phyloP scores from a whole-genome alignment of 1,284 basidiomycete species.

The Ceraceosorus bombacis region DNA sequence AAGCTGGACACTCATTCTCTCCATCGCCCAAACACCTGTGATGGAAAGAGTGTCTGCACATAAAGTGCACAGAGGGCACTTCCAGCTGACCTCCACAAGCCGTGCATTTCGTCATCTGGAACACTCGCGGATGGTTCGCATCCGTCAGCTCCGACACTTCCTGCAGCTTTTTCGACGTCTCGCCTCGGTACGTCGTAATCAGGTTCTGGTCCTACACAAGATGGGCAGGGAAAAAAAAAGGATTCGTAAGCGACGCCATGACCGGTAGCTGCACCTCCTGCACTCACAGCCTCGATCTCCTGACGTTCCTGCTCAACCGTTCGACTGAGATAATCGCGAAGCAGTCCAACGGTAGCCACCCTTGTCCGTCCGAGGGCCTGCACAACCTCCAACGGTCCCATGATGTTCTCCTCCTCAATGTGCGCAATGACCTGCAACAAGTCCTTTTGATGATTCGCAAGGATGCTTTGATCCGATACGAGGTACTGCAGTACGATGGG shows the following conservation, averaged over 20 bases:
- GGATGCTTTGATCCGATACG: conserved; percentile 60
- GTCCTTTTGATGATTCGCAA: conserved; percentile 65
- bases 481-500: conserved; percentile 82
- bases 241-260: conserved; percentile 11
- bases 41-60: conserved; percentile 97
- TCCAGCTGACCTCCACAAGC: conserved; percentile 80
- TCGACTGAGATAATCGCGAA: conserved; percentile 77
- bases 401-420: conserved; percentile 70
- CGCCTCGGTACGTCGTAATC: conserved; percentile 74
- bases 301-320: conserved; percentile 65
- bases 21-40: conserved; percentile 52
- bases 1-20: conserved; percentile 72
- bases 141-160: conserved; percentile 75
- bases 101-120: conserved; percentile 86
- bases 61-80: conserved; percentile 87
- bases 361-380: conserved; percentile 77
- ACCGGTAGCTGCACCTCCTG: not conserved
- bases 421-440: conserved; percentile 60
- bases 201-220: conserved; percentile 66
- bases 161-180: conserved; percentile 71
- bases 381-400: conserved; percentile 79
- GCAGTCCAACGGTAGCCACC: conserved; percentile 77
- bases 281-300: conserved; percentile 69
- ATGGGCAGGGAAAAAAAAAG: not conserved
- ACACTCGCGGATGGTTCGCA: conserved; percentile 65